phyloP scores from a whole-genome alignment of 768 basidiomycete species.

The Amanita muscaria region DNA sequence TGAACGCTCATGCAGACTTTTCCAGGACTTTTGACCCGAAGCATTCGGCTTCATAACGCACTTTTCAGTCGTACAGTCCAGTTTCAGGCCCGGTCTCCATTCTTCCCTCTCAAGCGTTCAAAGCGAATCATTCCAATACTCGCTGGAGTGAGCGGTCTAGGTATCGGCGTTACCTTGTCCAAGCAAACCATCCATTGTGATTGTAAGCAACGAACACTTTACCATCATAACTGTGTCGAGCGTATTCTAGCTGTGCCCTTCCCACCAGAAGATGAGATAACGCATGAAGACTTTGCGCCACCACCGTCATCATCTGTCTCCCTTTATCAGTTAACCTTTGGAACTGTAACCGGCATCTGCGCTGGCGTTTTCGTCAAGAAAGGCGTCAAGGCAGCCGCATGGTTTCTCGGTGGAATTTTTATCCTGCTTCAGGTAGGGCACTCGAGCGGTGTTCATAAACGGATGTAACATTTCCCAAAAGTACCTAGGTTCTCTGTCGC shows the following conservation, averaged over 20 bases:
- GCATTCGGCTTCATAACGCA: background rate
- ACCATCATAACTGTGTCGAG: background rate
- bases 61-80: background rate
- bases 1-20: background rate
- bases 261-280: background rate
- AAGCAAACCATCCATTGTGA: constrained; percentile 42
- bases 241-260: background rate
- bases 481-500: constrained; percentile 70
- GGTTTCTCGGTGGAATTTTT: constrained; percentile 84
- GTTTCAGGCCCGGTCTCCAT: background rate
- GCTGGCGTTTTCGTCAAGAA: constrained; percentile 94
- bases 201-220: constrained; percentile 24
- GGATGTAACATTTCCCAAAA: constrained; percentile 19
- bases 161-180: constrained; percentile 32
- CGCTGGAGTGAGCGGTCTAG: constrained; percentile 30
- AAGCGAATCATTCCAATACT: constrained; percentile 17
- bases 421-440: constrained; percentile 76
- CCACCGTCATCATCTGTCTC: constrained; percentile 71
- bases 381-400: constrained; percentile 78
- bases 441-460: background rate
- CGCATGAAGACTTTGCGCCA: constrained; percentile 27
- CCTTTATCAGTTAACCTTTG: constrained; percentile 76
- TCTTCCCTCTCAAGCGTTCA: constrained; percentile 3
- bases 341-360: constrained; percentile 81
- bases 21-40: background rate